Percentiles rank a stretch among this genome's conserved stretches.
phyloP scores from a whole-genome alignment of 2,329 filamentous ascomycete genomes.

The Coniosporium tulheliwenetii region DNA sequence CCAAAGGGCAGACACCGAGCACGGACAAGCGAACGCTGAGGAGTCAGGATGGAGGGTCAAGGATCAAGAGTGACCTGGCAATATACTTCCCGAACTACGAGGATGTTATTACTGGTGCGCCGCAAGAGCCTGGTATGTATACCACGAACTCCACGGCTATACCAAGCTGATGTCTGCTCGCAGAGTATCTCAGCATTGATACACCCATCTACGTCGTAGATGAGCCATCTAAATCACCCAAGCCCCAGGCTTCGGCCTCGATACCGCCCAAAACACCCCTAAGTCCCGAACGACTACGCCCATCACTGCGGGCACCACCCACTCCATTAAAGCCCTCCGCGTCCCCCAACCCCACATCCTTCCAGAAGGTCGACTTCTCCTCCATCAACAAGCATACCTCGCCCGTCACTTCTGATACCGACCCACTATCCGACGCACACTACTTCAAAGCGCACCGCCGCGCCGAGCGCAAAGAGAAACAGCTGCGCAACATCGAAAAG shows the following conservation, averaged over 20 bases:
- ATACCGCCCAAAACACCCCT: too few relatives aligned
- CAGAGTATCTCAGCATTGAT: slow-evolving; percentile 55
- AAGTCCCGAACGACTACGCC: too few relatives aligned
- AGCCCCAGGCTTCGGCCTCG: background rate
- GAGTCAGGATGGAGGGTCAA: slow-evolving; percentile 65
- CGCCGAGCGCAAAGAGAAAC: slow-evolving; percentile 50
- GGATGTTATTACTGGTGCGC: slow-evolving; percentile 76
- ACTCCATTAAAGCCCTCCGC: background rate
- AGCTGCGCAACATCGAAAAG: slow-evolving; percentile 51
- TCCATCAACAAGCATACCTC: slow-evolving; percentile 16
- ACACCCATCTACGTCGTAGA: slow-evolving; percentile 61
- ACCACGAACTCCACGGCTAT: slow-evolving; percentile 7
- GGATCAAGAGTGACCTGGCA: slow-evolving; percentile 82
- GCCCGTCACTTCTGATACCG: slow-evolving; percentile 13
- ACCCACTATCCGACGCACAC: slow-evolving; percentile 40
- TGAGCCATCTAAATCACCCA: slow-evolving; percentile 21
- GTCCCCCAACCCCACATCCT: background rate
- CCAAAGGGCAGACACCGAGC: slow-evolving; percentile 2
- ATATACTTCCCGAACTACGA: slow-evolving; percentile 90
- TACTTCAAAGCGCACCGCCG: slow-evolving; percentile 44
- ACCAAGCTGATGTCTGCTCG: slow-evolving; percentile 2
- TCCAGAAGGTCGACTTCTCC: slow-evolving; percentile 26
- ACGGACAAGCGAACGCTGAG: slow-evolving; percentile 63
- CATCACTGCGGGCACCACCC: background rate
- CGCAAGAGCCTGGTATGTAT: slow-evolving; percentile 55